Conservation (phyloP, 345 rosid genomes). For the Hypericum perforatum region DNA sequence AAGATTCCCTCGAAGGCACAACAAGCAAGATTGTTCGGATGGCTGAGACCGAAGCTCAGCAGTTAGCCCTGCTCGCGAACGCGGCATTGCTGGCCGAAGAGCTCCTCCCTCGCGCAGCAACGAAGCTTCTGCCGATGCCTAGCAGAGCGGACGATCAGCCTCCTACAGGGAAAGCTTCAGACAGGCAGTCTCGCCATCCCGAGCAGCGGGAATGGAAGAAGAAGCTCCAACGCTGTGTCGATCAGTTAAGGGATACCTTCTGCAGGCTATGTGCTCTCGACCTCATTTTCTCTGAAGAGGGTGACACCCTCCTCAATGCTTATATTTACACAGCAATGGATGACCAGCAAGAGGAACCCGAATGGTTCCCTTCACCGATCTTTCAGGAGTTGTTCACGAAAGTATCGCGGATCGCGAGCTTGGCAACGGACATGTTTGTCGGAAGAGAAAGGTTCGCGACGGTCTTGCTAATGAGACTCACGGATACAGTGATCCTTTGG, state of each 20-base stretch:
- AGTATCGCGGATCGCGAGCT: conserved; percentile 47
- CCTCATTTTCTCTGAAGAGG: conserved; percentile 77
- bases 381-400: conserved; percentile 68
- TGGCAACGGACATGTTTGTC: conserved; percentile 60
- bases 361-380: conserved; percentile 80
- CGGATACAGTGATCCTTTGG: conserved; percentile 87
- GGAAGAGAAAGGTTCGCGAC: conserved; percentile 93
- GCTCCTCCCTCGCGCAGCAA: conserved; percentile 71
- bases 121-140: conserved; percentile 45
- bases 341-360: conserved; percentile 51
- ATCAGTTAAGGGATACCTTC: conserved; percentile 75
- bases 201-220: conserved; percentile 85
- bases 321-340: conserved; percentile 51
- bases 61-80: conserved; percentile 72
- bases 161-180: conserved; percentile 35
- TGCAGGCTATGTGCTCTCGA: conserved; percentile 91
- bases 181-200: conserved; percentile 55
- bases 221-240: conserved; percentile 68
- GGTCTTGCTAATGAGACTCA: conserved; percentile 69
- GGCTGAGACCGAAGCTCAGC: conserved; percentile 80
- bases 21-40: neutral
- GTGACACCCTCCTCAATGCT: conserved; percentile 55
- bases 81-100: conserved; percentile 82
- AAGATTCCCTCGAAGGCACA: no score
- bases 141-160: conserved; percentile 34